Evolutionary conservation across 2,329 filamentous ascomycete genomes (phyloP).

Genomic region (Aspergillus arachidicola): DNA sequence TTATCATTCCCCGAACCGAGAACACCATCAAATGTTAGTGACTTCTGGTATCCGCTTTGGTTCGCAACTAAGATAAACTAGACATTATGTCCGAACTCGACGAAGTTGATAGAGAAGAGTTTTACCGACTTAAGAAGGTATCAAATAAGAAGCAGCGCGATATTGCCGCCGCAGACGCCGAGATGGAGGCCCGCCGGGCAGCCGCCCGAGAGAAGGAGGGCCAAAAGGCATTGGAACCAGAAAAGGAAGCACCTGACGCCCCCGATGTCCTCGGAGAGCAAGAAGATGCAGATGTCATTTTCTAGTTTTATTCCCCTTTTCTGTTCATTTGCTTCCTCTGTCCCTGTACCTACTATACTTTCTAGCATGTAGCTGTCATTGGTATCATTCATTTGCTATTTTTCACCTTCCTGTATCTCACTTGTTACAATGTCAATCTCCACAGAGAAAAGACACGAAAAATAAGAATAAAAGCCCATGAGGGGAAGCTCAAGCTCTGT

Average conservation of each 20-base stretch:
- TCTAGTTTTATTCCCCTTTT: conserved; percentile 50
- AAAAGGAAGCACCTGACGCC: conserved; percentile 58
- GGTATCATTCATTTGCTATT: conserved; percentile 13
- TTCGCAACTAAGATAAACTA: conserved; percentile 32
- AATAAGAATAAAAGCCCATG: background rate
- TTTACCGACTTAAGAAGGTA: conserved; percentile 96
- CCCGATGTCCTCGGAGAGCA: conserved; percentile 72
- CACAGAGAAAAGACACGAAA: background rate
- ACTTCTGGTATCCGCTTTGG: background rate
- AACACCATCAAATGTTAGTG: conserved; percentile 95
- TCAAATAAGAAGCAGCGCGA: conserved; percentile 82
- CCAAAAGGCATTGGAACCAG: conserved; percentile 1
- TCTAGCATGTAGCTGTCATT: conserved; percentile 23
- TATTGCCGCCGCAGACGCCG: conserved; percentile 69
- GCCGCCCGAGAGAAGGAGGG: conserved; percentile 44
- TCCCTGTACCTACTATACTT: conserved; percentile 24
- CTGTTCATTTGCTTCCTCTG: conserved; percentile 1
- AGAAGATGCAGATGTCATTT: conserved; percentile 85
- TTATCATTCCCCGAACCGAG: conserved; percentile 96
- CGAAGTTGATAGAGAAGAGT: conserved; percentile 95
- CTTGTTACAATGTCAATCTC: conserved; percentile 3
- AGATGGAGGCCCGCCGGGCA: conserved; percentile 64
- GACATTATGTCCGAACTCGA: conserved; percentile 98
- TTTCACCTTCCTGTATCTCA: conserved; percentile 1
- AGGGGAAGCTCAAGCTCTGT: background rate